Conservation (phyloP, 345 rosid genomes). For the Brassica cretica region DNA sequence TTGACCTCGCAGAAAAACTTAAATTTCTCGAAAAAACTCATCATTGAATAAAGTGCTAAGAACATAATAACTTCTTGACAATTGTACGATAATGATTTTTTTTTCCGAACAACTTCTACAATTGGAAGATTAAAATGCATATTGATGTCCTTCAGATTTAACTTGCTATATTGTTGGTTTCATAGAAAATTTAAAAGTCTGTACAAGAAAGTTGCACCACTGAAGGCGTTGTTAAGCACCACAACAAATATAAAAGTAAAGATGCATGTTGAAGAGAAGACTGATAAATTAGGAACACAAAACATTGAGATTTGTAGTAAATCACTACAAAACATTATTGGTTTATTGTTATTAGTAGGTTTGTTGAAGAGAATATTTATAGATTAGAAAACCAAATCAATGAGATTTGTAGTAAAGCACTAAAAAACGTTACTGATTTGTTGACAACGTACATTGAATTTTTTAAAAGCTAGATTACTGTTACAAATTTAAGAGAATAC, state of each 20-base stretch:
- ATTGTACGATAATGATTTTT: not conserved
- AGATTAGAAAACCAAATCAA: not conserved
- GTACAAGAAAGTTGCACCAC: not conserved
- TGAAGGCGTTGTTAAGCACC: not conserved
- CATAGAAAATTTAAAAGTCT: not conserved
- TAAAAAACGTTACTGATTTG: not conserved
- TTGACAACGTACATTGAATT: not conserved
- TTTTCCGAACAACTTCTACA: not conserved
- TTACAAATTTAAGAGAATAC: too few relatives aligned
- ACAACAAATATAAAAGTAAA: not conserved
- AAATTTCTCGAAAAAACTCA: too few relatives aligned
- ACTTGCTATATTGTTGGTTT: too few relatives aligned
- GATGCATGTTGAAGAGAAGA: not conserved
- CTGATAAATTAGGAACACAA: not conserved
- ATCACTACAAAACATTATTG: too few relatives aligned
- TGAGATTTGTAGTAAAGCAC: not conserved
- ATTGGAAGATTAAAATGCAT: not conserved
- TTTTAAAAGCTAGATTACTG: too few relatives aligned
- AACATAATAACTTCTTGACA: too few relatives aligned
- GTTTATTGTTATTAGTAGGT: not conserved
- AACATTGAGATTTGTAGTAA: too few relatives aligned
- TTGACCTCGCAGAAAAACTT: too few relatives aligned
- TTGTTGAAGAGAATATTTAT: not conserved
- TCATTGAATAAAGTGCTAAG: too few relatives aligned
- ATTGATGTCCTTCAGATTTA: too few relatives aligned